Percentiles rank a stretch among this genome's conserved stretches.
Evolutionary conservation across 768 basidiomycete species (phyloP).

Genomic region (Kwoniella sp.): DNA sequence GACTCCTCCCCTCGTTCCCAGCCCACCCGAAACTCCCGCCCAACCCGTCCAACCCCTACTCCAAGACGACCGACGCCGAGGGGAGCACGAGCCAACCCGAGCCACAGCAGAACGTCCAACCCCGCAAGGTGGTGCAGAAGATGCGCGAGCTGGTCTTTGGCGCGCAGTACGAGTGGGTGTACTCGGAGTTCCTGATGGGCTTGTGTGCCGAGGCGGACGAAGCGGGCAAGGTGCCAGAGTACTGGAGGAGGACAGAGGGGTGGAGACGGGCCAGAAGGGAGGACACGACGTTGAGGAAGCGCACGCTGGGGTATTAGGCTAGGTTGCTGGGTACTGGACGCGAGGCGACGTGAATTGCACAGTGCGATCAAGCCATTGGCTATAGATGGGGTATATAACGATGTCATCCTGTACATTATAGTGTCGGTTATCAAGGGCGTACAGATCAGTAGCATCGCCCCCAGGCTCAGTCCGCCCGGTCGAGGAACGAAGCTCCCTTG

Average conservation of each 20-base stretch:
- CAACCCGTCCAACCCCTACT: slow-evolving; percentile 36
- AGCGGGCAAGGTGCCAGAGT: slow-evolving; percentile 5
- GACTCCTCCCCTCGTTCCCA: slow-evolving; percentile 38
- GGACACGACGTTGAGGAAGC: slow-evolving; percentile 33
- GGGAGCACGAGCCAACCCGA: neutral
- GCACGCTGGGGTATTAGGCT: slow-evolving; percentile 39
- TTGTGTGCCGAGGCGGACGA: slow-evolving; percentile 37
- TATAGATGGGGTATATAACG: no score
- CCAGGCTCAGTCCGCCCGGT: slow-evolving; percentile 37
- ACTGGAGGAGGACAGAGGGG: slow-evolving; percentile 38
- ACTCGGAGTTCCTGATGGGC: slow-evolving; percentile 41
- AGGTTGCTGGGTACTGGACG: neutral
- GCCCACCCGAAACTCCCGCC: slow-evolving; percentile 22
- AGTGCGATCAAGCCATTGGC: no score
- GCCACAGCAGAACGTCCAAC: slow-evolving; percentile 1
- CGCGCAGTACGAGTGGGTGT: slow-evolving; percentile 43
- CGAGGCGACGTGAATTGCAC: no score
- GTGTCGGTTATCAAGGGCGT: no score
- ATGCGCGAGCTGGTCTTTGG: slow-evolving; percentile 40
- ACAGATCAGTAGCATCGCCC: no score
- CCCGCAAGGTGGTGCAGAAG: slow-evolving; percentile 25
- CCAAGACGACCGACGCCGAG: neutral
- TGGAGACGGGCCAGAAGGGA: slow-evolving; percentile 37
- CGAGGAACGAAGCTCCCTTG: slow-evolving; percentile 41
- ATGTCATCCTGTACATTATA: no score